Conservation (phyloP, 73 alveolate genomes). For the Paramecium caudatum region DNA sequence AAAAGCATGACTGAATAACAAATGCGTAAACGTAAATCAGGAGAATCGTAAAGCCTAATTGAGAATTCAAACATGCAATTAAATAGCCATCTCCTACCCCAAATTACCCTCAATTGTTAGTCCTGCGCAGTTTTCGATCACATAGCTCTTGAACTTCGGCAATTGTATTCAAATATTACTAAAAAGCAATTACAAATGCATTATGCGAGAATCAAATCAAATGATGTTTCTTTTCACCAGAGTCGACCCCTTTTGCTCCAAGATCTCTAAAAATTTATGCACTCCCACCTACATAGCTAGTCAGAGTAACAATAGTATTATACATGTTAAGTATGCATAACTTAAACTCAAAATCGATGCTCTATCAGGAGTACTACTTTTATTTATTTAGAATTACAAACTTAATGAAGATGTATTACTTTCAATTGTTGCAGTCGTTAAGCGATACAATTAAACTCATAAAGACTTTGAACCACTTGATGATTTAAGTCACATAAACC, state of each 20-base stretch:
- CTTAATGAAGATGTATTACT: constrained; percentile 51
- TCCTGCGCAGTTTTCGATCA: constrained; percentile 38
- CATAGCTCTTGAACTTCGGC: neutral
- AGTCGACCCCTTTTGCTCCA: neutral
- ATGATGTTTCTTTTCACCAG: constrained; percentile 5
- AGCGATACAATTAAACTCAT: constrained; percentile 23
- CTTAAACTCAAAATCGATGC: constrained; percentile 40
- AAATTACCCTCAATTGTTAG: neutral
- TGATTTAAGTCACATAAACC: constrained; percentile 21
- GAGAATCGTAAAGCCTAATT: constrained; percentile 28
- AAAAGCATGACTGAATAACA: neutral
- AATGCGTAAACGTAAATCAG: neutral
- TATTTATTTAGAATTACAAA: constrained; percentile 52
- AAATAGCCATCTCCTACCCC: constrained; percentile 23
- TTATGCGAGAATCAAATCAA: constrained; percentile 1
- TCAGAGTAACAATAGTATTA: constrained; percentile 18
- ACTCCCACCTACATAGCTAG: constrained; percentile 10
- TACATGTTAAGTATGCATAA: neutral
- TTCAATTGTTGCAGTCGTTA: neutral
- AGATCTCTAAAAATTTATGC: constrained; percentile 30
- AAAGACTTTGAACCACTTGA: neutral
- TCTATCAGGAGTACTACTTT: constrained; percentile 19
- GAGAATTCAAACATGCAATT: neutral
- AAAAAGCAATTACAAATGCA: constrained; percentile 8
- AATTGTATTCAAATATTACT: neutral